phyloP scores from a whole-genome alignment of 495 filamentous ascomycete species.

The Aspergillus wentii region DNA sequence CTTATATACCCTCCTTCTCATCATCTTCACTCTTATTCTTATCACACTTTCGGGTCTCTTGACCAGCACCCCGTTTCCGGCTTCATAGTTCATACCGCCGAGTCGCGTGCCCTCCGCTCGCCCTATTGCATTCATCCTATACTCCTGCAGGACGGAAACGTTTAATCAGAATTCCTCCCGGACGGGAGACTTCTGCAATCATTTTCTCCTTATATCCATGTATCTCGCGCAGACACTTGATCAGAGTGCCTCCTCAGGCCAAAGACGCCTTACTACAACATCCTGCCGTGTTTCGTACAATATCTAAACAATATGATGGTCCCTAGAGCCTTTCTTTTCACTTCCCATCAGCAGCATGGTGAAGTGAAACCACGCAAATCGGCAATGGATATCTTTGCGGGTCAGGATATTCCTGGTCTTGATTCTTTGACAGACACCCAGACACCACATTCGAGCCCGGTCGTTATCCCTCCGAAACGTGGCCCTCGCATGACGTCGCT shows the following conservation, averaged over 20 bases:
- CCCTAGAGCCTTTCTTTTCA: conserved; percentile 39
- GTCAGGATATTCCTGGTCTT: conserved; percentile 10
- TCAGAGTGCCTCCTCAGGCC: conserved; percentile 45
- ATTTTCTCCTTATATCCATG: conserved; percentile 26
- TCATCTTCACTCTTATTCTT: too few species aligned
- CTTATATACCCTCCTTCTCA: too few species aligned
- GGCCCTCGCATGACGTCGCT: conserved; percentile 17
- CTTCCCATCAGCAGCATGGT: conserved; percentile 20
- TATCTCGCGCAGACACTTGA: conserved; percentile 44
- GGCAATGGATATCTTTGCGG: conserved; percentile 1
- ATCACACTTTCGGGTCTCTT: too few species aligned
- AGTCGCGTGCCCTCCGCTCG: too few species aligned
- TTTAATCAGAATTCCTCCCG: too few species aligned
- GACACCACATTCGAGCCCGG: conserved; percentile 27
- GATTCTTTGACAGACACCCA: conserved; percentile 7
- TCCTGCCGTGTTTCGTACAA: conserved; percentile 1
- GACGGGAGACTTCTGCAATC: conserved; percentile 11
- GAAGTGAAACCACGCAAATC: conserved; percentile 6
- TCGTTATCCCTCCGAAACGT: conserved; percentile 41
- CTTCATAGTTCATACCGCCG: too few species aligned
- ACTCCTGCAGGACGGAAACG: too few species aligned
- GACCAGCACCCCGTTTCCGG: too few species aligned
- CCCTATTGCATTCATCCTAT: too few species aligned
- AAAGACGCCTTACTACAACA: conserved; percentile 13
- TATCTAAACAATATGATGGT: conserved; percentile 39